Evolutionary conservation across 306 rosid genomes (phyloP).

Genomic region (Geum urbanum): DNA sequence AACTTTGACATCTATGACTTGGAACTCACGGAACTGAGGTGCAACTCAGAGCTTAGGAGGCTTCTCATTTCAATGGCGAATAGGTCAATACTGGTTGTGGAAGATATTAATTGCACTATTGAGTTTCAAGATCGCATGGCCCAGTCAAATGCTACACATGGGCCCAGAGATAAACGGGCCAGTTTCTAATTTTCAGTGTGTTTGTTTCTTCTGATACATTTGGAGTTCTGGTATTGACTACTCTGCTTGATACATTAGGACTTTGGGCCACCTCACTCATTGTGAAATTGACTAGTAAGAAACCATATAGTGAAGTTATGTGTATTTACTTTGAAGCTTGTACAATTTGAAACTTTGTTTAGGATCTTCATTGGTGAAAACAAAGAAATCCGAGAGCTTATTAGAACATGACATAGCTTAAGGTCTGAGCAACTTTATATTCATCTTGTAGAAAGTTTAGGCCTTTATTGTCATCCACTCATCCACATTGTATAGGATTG

Average conservation of each 20-base stretch:
- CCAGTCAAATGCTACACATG: not conserved
- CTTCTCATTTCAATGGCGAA: constrained; percentile 48
- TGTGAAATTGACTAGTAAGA: not conserved
- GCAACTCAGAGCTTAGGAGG: constrained; percentile 43
- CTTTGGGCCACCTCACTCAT: not conserved
- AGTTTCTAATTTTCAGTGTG: not conserved
- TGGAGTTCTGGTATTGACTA: not conserved
- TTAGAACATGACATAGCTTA: not conserved
- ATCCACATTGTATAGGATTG: not conserved
- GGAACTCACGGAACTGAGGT: constrained; percentile 47
- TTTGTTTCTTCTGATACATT: not conserved
- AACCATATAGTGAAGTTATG: not conserved
- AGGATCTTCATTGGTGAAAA: not conserved
- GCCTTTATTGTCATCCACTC: not conserved
- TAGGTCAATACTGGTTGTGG: constrained; percentile 71
- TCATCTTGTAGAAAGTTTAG: not conserved
- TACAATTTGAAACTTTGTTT: not conserved
- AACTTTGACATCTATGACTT: constrained; percentile 64
- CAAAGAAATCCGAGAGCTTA: not conserved
- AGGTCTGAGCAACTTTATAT: not conserved
- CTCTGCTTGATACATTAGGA: not conserved
- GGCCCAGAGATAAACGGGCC: constrained; percentile 25
- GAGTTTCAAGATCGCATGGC: constrained; percentile 45
- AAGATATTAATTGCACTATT: constrained; percentile 67
- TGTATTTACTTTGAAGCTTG: not conserved